These are phyloP conservation scores for Dendrothele bispora DNA, from an alignment of 768 basidiomycete species.

Conservation along the genomic window DNA sequence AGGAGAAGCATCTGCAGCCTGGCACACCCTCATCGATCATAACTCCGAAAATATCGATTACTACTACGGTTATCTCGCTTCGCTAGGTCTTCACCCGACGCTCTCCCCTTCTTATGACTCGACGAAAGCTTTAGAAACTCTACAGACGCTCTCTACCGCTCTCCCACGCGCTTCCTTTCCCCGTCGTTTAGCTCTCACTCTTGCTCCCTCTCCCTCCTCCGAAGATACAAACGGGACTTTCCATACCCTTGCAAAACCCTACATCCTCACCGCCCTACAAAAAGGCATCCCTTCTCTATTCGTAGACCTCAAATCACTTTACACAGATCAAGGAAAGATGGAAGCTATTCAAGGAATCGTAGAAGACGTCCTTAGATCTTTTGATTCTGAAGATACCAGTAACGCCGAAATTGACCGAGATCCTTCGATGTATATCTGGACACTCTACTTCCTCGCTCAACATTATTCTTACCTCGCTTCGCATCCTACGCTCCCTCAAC, in stretches of 20 bases:
- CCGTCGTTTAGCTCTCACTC: slow-evolving; percentile 66
- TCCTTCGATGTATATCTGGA: slow-evolving; percentile 90
- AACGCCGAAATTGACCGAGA: slow-evolving; percentile 35
- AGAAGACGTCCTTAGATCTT: slow-evolving; percentile 42
- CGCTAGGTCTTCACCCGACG: slow-evolving; percentile 64
- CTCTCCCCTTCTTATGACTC: too few species aligned
- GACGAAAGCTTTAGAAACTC: slow-evolving; percentile 50
- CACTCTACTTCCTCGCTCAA: slow-evolving; percentile 91
- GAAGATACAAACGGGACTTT: slow-evolving; percentile 81
- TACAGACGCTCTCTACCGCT: slow-evolving; percentile 60
- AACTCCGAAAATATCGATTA: slow-evolving; percentile 85
- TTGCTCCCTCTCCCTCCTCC: too few species aligned
- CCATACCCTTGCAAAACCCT: slow-evolving; percentile 57
- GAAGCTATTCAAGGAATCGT: slow-evolving; percentile 67
- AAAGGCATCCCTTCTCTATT: slow-evolving; percentile 95
- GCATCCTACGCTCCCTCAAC: slow-evolving; percentile 53
- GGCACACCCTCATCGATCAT: slow-evolving; percentile 77
- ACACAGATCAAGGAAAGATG: slow-evolving; percentile 63
- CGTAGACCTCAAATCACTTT: slow-evolving; percentile 86
- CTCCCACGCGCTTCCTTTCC: slow-evolving; percentile 73
- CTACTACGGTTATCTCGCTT: slow-evolving; percentile 70
- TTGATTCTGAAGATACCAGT: slow-evolving; percentile 17
- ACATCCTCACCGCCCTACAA: slow-evolving; percentile 66
- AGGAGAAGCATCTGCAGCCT: slow-evolving; percentile 84
- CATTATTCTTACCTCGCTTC: slow-evolving; percentile 72